Percentiles rank a stretch among this genome's conserved stretches.
Evolutionary conservation across 208 protist genomes (phyloP).

Genomic region (Acanthamoeba culbertsoni): DNA sequence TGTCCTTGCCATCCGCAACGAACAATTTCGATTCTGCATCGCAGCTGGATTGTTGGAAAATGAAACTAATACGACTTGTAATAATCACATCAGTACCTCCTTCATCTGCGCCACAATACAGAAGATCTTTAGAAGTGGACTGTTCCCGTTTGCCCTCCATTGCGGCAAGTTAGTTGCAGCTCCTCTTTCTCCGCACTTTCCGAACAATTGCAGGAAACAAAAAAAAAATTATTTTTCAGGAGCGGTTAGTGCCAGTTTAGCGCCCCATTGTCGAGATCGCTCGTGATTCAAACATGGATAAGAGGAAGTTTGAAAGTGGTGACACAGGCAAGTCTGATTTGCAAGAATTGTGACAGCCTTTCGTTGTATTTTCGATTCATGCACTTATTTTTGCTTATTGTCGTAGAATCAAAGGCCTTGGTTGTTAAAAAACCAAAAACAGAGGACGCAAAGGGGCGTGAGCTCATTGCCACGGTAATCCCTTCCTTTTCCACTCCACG

Average conservation of each 20-base stretch:
- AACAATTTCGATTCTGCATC: slow-evolving; percentile 43
- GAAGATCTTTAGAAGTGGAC: slow-evolving; percentile 2
- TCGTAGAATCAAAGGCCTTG: slow-evolving; percentile 28
- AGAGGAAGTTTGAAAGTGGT: slow-evolving; percentile 27
- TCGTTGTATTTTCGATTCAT: not conserved
- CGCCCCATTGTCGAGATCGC: not conserved
- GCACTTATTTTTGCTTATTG: not conserved
- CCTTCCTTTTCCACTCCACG: not conserved
- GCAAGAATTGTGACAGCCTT: no score
- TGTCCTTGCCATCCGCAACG: slow-evolving; percentile 58
- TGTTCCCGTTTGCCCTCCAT: not conserved
- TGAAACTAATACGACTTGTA: not conserved
- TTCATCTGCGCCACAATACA: not conserved
- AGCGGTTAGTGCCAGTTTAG: not conserved
- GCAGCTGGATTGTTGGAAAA: not conserved
- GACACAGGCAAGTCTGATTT: not conserved
- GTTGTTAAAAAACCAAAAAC: slow-evolving; percentile 24
- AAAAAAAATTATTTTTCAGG: not conserved
- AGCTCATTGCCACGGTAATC: not conserved
- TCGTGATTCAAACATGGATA: not conserved
- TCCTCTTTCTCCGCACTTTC: no score
- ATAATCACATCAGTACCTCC: not conserved
- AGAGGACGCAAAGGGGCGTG: not conserved
- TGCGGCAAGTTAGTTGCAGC: no score
- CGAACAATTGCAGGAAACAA: not conserved